These are phyloP conservation scores for Hortiboletus campestris DNA, from an alignment of 768 basidiomycete genomes.

Conservation along the genomic window DNA sequence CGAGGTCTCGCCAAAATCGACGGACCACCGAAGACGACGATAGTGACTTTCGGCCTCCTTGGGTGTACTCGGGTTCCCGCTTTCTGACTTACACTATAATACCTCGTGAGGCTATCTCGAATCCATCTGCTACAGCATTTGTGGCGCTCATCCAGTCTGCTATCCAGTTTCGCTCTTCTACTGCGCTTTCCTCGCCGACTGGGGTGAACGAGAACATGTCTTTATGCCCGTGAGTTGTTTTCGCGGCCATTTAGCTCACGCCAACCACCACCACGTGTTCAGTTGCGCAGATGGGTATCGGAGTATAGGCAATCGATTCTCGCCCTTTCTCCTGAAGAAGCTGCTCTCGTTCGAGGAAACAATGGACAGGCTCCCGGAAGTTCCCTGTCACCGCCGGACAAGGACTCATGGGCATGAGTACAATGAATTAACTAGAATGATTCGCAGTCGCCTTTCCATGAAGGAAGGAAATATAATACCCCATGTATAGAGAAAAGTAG, in stretches of 20 bases:
- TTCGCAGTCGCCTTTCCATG: neutral
- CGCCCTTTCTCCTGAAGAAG: constrained; percentile 57
- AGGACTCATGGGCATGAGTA: neutral
- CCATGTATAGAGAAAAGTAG: constrained; percentile 1
- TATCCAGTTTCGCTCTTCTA: constrained; percentile 51
- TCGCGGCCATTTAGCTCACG: neutral
- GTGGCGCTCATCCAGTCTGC: constrained; percentile 1
- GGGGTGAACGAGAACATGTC: constrained; percentile 69
- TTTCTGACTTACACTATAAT: constrained; percentile 54
- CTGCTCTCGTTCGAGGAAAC: constrained; percentile 21
- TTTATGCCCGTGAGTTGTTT: constrained; percentile 56
- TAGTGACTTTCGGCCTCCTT: constrained; percentile 55
- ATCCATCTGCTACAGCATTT: neutral
- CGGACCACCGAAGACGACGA: constrained; percentile 18
- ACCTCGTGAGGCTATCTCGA: constrained; percentile 43
- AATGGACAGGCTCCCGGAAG: neutral
- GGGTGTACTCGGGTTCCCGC: constrained; percentile 55
- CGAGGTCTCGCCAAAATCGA: constrained; percentile 7
- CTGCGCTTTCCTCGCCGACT: constrained; percentile 61
- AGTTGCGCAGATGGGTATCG: constrained; percentile 61
- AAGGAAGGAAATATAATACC: neutral
- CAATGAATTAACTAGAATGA: neutral
- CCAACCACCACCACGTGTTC: neutral
- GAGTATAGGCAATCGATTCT: constrained; percentile 51
- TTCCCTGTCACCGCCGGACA: constrained; percentile 4